Conservation (phyloP, 306 rosid genomes). For the Amphicarpaea edgeworthii region DNA sequence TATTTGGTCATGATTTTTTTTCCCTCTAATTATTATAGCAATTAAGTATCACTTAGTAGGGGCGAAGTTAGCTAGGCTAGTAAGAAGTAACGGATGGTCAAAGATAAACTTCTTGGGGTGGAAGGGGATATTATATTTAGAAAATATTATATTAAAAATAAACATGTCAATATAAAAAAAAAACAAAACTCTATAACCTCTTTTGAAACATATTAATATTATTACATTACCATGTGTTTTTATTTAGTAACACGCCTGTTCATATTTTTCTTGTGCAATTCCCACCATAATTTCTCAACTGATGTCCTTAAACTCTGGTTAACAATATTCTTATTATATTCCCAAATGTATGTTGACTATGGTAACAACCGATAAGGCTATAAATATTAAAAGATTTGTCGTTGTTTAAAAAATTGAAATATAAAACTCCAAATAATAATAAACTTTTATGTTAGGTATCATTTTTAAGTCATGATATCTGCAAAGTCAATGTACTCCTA, state of each 20-base stretch:
- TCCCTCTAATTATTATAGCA: not conserved
- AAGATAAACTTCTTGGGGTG: not conserved
- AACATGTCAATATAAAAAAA: too few relatives aligned
- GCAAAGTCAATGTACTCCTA: constrained; percentile 33
- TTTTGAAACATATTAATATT: too few relatives aligned
- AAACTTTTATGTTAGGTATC: constrained; percentile 27
- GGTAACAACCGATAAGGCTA: not conserved
- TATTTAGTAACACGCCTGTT: too few relatives aligned
- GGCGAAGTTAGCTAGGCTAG: too few relatives aligned
- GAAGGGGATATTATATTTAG: not conserved
- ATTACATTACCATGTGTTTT: too few relatives aligned
- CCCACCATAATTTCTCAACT: not conserved
- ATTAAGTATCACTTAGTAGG: too few relatives aligned
- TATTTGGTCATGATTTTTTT: too few relatives aligned
- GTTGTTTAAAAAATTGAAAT: not conserved
- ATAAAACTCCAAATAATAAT: not conserved
- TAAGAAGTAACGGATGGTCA: not conserved
- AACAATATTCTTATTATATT: not conserved
- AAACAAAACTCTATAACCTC: too few relatives aligned
- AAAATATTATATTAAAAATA: not conserved
- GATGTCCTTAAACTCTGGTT: not conserved
- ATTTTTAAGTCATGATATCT: not conserved
- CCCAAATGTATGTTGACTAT: not conserved
- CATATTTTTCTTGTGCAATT: too few relatives aligned
- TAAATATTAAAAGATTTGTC: not conserved